Evolutionary conservation across 148 eudicot species (phyloP).

Genomic region (Cornus suecica): DNA sequence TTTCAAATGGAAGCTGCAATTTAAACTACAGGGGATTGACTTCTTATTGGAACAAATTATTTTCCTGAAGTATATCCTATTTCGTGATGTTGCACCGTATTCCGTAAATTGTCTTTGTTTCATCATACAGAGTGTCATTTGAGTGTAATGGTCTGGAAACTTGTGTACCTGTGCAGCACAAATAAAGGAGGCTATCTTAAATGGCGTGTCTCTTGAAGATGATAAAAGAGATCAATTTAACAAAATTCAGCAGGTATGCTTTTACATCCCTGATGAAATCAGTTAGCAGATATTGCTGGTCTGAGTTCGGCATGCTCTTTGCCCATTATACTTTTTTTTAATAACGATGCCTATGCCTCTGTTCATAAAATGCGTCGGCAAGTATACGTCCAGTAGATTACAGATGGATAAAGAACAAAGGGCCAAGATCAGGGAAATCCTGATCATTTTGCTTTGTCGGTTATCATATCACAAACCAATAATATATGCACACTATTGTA

Average conservation of each 20-base stretch:
- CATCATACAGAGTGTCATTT: not conserved
- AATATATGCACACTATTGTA: not conserved
- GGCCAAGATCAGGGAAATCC: not conserved
- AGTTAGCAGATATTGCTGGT: not conserved
- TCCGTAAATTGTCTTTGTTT: not conserved
- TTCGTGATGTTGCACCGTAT: not conserved
- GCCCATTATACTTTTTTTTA: too few relatives aligned
- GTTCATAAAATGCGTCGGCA: not conserved
- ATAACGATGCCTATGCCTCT: not conserved
- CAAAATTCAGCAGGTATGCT: slow-evolving; percentile 82
- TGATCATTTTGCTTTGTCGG: not conserved
- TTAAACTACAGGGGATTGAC: not conserved
- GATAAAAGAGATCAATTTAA: slow-evolving; percentile 81
- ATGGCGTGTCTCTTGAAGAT: slow-evolving; percentile 91
- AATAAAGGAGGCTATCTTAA: slow-evolving; percentile 84
- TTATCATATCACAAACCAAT: too few relatives aligned
- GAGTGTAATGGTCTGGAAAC: not conserved
- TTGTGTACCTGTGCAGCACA: slow-evolving; percentile 49
- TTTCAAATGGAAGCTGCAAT: not conserved
- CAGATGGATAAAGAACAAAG: not conserved
- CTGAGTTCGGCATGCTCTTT: not conserved
- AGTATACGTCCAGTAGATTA: not conserved
- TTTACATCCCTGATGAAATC: not conserved
- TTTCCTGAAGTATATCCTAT: not conserved
- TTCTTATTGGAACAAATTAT: not conserved